These are phyloP conservation scores for Cladosporium sp. DNA, from an alignment of 2,329 filamentous ascomycete genomes.

Conservation along the genomic window DNA sequence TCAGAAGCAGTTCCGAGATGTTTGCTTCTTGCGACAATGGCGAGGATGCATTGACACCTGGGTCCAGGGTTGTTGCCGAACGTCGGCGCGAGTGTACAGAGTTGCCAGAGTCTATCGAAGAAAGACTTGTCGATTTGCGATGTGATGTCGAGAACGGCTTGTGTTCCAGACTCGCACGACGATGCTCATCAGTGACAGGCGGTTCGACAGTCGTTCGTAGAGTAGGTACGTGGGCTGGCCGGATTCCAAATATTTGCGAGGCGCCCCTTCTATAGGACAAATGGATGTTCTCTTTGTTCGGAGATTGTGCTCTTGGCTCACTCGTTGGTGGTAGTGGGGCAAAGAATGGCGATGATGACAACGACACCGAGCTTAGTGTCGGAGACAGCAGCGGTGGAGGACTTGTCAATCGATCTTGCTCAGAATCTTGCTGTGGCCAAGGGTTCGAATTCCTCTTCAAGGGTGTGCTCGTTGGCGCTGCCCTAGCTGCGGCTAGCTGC, in stretches of 20 bases:
- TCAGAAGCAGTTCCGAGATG: conserved; percentile 13
- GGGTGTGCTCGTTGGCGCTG: conserved; percentile 17
- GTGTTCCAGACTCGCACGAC: conserved; percentile 8
- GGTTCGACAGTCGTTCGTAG: background rate
- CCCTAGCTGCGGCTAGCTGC: background rate
- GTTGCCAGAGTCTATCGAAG: conserved; percentile 41
- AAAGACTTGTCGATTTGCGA: conserved; percentile 37
- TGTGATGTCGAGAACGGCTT: conserved; percentile 19
- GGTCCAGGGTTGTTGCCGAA: conserved; percentile 24
- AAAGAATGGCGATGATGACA: conserved; percentile 31
- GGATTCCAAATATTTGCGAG: conserved; percentile 43
- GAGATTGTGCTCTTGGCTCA: conserved; percentile 36
- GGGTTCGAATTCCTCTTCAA: conserved; percentile 21
- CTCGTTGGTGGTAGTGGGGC: conserved; percentile 20
- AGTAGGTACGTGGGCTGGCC: conserved; percentile 18
- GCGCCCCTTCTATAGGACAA: conserved; percentile 47
- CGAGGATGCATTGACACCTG: conserved; percentile 2
- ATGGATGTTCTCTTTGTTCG: conserved; percentile 46
- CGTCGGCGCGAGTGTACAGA: conserved; percentile 30
- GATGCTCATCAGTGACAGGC: background rate
- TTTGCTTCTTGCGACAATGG: conserved; percentile 10
- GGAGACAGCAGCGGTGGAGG: conserved; percentile 30
- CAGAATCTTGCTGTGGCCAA: conserved; percentile 20
- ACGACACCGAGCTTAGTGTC: conserved; percentile 27
- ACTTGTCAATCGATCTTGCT: conserved; percentile 16